Evolutionary conservation across 345 rosid genomes (phyloP), one percentile per base, ranked within the genome.

Genomic region (Microthlaspi erraticum): DNA sequence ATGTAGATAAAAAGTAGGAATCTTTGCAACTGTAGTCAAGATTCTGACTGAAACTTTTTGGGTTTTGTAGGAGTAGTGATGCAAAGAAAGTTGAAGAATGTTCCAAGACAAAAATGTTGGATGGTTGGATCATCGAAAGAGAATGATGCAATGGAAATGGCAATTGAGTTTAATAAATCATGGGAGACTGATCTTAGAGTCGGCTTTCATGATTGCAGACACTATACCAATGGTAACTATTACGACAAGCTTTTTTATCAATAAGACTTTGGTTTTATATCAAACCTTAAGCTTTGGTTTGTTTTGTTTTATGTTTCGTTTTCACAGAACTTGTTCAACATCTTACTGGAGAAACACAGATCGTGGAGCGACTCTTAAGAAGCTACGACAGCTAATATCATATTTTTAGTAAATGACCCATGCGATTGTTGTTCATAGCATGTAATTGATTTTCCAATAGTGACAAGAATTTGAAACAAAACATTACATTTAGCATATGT

Each of bases 181-280:
- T 93, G 98, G 97, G 84, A 77, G 20, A 83, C 84, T 43, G 71
- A 84, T 77, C 81, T 93, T 70, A 83, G 62, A 68, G 78, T 93
- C 55, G 97, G 97, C 5, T 39, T 6, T 33, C 95, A 87, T 65
- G 97, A 93, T 44, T 93, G 98, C 50, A 86, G 92, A 16, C 78
- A 85, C 36, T 93, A 85, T 69, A 83, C 96, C 1, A 85, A 87
- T 16, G 95, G 98, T 93, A n/a, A 66, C 7, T 9, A 8, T 31
- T 67, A 43, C 48, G 12, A 6, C 12, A 8, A 37, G 41, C 1
- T 23, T 10, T 23, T 10, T 11, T 19, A 42, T 10, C 7, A 39
- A 29, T 13, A 70, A 41, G 8, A 33, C 14, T 53, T 52, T 39
- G 7, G 2, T n/a, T 64, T 54, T 48, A 38, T 1, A 2, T 10